Evolutionary conservation across 2,329 filamentous ascomycete species (phyloP), one percentile per base, ranked within the genome.

Genomic region (Ciborinia camelliae): DNA sequence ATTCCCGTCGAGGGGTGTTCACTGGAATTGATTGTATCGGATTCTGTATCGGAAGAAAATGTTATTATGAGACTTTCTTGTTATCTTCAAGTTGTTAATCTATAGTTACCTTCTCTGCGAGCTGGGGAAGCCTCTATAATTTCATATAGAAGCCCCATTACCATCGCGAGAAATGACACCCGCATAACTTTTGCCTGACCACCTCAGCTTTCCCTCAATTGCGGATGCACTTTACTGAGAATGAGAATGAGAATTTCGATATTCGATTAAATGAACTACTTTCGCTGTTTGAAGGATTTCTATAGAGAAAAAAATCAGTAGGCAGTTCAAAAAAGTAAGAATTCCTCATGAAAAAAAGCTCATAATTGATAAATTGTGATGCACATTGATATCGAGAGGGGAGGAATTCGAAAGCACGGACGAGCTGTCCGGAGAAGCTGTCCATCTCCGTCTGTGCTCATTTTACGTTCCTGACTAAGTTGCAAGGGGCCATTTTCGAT

Each of bases 371-470:
- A 4, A 20, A 35, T 47, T 47, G n/a, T 23, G 23, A 26, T 15
- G 28, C n/a, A 26, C n/a, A 26, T n/a, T 53, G 32, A 47, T 32
- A 26, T 28, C 15, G 20, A 20, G 12, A 43, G 35, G 59, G 47
- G 14, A n/a, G 50, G 41, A 35, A n/a, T 23, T 53, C 12, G 20
- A 32, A 18, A 35, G 47, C 59, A 62, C 35, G 48, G 35, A 50
- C 45, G n/a, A 37, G 18, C 37, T 50, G n/a, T n/a, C n/a, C n/a
- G n/a, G n/a, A n/a, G 12, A 39, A 41, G 35, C 35, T 55, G 43
- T 47, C n/a, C n/a, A n/a, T n/a, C n/a, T n/a, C n/a, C 37, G 53
- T 26, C 57, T 35, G 57, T 60, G 57, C 57, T 37, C 43, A n/a
- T 8, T 23, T 18, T 18, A 26, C 14, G 55, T 59, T 59, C 55